phyloP scores from a whole-genome alignment of 768 basidiomycete species.

The Suillus cothurnatus region DNA sequence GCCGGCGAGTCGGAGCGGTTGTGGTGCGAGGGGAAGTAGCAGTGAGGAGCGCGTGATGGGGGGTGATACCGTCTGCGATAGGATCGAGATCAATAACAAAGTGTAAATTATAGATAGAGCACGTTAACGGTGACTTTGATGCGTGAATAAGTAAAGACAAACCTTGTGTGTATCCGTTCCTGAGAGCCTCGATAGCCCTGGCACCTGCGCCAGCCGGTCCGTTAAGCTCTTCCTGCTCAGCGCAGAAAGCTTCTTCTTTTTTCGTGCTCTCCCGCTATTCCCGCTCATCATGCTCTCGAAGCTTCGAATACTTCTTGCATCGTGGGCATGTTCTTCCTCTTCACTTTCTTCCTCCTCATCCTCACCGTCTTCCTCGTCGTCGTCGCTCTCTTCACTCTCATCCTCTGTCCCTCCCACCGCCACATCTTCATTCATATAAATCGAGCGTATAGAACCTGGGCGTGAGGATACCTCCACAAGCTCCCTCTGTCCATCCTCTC shows the following conservation, averaged over 20 bases:
- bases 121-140: neutral
- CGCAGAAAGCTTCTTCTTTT: constrained; percentile 19
- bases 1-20: constrained; percentile 38
- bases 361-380: constrained; percentile 33
- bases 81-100: neutral
- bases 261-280: constrained; percentile 28
- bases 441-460: constrained; percentile 49
- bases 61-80: constrained; percentile 32
- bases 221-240: constrained; percentile 68
- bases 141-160: constrained; percentile 5
- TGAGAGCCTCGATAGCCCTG: constrained; percentile 52
- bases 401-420: constrained; percentile 26
- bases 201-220: constrained; percentile 81
- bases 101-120: neutral
- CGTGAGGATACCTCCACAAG: constrained; percentile 55
- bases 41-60: constrained; percentile 44
- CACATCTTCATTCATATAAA: constrained; percentile 11
- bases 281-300: constrained; percentile 84
- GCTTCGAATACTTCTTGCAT: constrained; percentile 78
- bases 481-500: constrained; percentile 47
- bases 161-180: constrained; percentile 38
- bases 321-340: constrained; percentile 43
- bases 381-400: constrained; percentile 27
- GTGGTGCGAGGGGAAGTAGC: constrained; percentile 26
- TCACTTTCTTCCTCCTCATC: constrained; percentile 42